These are phyloP conservation scores for Polysphondylium violaceum DNA, from an alignment of 78 protist species.

Conservation along the genomic window DNA sequence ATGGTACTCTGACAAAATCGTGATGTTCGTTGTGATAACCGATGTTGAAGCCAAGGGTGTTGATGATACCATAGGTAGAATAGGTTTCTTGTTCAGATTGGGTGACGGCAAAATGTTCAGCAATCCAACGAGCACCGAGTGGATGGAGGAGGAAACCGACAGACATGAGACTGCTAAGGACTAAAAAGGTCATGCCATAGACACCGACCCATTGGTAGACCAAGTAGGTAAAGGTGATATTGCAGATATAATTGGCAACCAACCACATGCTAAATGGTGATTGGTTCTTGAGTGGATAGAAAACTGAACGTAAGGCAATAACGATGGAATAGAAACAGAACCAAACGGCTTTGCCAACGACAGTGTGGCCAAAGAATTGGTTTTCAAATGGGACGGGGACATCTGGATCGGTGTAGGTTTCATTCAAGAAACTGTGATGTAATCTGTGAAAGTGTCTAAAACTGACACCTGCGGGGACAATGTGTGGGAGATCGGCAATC, in stretches of 20 bases:
- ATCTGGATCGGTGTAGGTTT: slow-evolving; percentile 89
- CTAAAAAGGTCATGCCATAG: slow-evolving; percentile 71
- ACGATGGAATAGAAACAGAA: slow-evolving; percentile 72
- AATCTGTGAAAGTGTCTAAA: slow-evolving; percentile 93
- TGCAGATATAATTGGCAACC: slow-evolving; percentile 57
- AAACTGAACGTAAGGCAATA: slow-evolving; percentile 89
- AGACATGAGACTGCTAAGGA: slow-evolving; percentile 48
- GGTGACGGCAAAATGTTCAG: slow-evolving; percentile 90
- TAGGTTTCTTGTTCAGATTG: slow-evolving; percentile 91
- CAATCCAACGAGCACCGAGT: slow-evolving; percentile 92
- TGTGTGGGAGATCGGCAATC: slow-evolving; percentile 87
- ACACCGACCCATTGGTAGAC: slow-evolving; percentile 64
- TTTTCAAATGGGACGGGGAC: slow-evolving; percentile 86
- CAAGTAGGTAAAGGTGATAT: slow-evolving; percentile 25
- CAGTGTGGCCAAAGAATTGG: slow-evolving; percentile 25
- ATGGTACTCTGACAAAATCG: slow-evolving; percentile 93
- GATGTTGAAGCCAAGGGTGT: slow-evolving; percentile 88
- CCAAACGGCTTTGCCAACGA: slow-evolving; percentile 82
- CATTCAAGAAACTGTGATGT: slow-evolving; percentile 67
- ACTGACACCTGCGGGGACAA: slow-evolving; percentile 82
- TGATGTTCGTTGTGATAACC: slow-evolving; percentile 98
- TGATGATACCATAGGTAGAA: slow-evolving; percentile 92
- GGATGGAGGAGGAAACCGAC: slow-evolving; percentile 90
- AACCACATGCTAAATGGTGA: slow-evolving; percentile 58
- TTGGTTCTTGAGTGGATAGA: slow-evolving; percentile 78